These are phyloP conservation scores for Intubia oerlemansii DNA, from an alignment of 2,329 filamentous ascomycete species.

Conservation along the genomic window DNA sequence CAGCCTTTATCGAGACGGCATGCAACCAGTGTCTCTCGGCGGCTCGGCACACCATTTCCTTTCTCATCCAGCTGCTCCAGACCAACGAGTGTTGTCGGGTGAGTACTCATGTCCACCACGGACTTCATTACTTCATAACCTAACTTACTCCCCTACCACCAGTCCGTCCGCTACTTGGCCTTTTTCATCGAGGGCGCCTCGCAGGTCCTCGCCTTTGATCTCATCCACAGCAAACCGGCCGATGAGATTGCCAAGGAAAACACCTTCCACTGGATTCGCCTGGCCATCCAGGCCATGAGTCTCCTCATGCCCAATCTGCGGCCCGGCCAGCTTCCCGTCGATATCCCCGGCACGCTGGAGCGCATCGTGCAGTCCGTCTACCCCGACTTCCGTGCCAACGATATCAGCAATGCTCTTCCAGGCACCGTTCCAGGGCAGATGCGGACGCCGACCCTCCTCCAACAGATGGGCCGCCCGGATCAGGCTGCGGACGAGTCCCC, in stretches of 20 bases:
- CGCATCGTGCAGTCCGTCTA: slow-evolving; percentile 7
- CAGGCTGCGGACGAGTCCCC: too few relatives aligned
- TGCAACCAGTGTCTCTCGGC: slow-evolving; percentile 7
- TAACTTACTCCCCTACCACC: too few relatives aligned
- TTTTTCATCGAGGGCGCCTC: slow-evolving; percentile 8
- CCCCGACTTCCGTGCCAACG: slow-evolving; percentile 6
- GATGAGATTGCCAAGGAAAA: background rate
- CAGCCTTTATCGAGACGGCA: slow-evolving; percentile 6
- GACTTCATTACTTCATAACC: too few relatives aligned
- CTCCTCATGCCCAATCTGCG: slow-evolving; percentile 1
- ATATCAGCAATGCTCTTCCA: slow-evolving; percentile 1
- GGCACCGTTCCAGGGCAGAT: slow-evolving; percentile 1
- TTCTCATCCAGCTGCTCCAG: slow-evolving; percentile 3
- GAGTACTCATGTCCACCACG: too few relatives aligned
- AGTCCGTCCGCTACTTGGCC: slow-evolving; percentile 5
- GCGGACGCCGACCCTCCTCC: background rate
- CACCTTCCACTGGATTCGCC: slow-evolving; percentile 5
- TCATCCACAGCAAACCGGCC: slow-evolving; percentile 4
- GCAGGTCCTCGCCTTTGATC: slow-evolving; percentile 5
- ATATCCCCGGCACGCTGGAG: slow-evolving; percentile 5
- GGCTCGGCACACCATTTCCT: slow-evolving; percentile 5
- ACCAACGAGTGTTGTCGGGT: slow-evolving; percentile 6
- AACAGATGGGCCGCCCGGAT: background rate
- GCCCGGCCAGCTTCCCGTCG: background rate
- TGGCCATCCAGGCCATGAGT: slow-evolving; percentile 5